Evolutionary conservation across 768 basidiomycete species (phyloP), one percentile per base, ranked within the genome.

Genomic region (Amanita jacksonii): DNA sequence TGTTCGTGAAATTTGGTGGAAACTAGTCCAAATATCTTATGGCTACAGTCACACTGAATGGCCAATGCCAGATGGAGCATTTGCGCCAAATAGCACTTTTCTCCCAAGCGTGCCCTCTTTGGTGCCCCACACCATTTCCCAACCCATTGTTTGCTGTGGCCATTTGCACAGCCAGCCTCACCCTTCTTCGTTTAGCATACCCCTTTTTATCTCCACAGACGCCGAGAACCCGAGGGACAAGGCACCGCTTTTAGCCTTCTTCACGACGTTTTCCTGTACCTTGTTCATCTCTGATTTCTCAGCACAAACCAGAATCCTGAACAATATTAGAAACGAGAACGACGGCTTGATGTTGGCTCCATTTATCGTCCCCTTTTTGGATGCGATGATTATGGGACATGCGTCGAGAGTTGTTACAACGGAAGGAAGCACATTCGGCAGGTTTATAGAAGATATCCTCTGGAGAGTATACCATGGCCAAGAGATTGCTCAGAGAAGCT

Each of bases 381-480:
- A 88, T 54, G 83, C 79, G 5, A 66, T 85, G 63, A 72, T 91
- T 23, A 73, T 76, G 12, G 74, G 74, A 2, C 68, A 68, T 41
- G 81, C 78, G 0, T 60, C 67, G 57, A 62, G 54, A 12, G 70
- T 85, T 23, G 73, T 80, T 0, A 84, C 82, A 1, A 90, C 85
- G 9, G 72, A 76, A 43, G 72, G 74, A 44, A 87, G 84, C 53
- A 88, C 87, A 23, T 89, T 86, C 51, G 83, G 81, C 57, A 61
- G 66, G 42, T 90, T 79, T 50, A 72, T 84, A 15, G 62, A 67
- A 45, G 79, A 85, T 46, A 74, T 85, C 19, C 54, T 88, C 49
- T 84, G 83, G 80, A 65, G 72, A 54, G 67, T 57, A 40, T 71
- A 74, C 57, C 79, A 79, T 52, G 69, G 68, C 0, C 62, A 64